A percentile compares a stretch with the other conserved stretches of the same genome.
Evolutionary conservation across 441 rosid species (phyloP).

Genomic region (Erodium trifolium): DNA sequence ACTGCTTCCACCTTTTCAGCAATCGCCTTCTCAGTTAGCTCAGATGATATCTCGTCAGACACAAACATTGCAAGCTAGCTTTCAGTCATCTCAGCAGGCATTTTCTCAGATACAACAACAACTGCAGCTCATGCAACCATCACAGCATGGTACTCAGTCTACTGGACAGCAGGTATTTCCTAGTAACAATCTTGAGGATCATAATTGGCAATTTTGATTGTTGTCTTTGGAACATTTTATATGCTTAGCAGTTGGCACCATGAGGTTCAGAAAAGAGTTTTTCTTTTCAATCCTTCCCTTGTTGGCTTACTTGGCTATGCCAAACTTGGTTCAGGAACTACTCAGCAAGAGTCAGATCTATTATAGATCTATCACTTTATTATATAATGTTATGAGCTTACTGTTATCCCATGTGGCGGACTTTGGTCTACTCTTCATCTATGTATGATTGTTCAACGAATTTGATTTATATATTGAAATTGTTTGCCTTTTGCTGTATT

Average conservation of each 20-base stretch:
- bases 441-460: neutral
- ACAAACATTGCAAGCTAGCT: constrained; percentile 79
- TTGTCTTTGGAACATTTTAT: neutral
- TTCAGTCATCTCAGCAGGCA: constrained; percentile 90
- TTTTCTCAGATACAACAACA: constrained; percentile 95
- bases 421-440: neutral
- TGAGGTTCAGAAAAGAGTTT: neutral
- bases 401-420: neutral
- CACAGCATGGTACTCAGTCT: constrained; percentile 51
- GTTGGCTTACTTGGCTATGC: neutral
- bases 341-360: neutral
- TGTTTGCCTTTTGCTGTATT: constrained; percentile 18
- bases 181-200: neutral
- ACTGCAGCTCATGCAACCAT: constrained; percentile 80
- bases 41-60: constrained; percentile 89
- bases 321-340: neutral
- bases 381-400: neutral
- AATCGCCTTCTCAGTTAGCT: constrained; percentile 88
- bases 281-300: neutral
- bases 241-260: neutral
- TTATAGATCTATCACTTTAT: neutral
- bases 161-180: constrained; percentile 61
- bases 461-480: constrained; percentile 12
- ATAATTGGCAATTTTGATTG: neutral
- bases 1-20: constrained; percentile 54